phyloP scores from a whole-genome alignment of 768 basidiomycete genomes.

The Phlegmacium glaucopus region DNA sequence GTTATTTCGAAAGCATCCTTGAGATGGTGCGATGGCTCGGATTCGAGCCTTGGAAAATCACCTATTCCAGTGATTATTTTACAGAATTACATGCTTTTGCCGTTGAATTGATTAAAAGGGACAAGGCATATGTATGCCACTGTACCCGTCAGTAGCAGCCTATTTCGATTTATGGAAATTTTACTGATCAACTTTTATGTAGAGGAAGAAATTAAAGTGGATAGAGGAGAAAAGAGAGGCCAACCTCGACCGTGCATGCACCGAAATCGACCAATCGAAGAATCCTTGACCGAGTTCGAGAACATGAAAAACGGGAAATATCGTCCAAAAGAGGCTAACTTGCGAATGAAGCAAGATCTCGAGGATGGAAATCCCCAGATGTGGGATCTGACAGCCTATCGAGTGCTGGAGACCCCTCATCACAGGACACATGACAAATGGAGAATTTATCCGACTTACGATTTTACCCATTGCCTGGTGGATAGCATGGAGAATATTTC shows the following conservation, averaged over 20 bases:
- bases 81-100: constrained; percentile 82
- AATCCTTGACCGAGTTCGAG: constrained; percentile 86
- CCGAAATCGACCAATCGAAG: constrained; percentile 78
- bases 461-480: constrained; percentile 96
- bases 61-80: constrained; percentile 98
- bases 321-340: constrained; percentile 84
- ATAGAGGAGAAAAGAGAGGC: constrained; percentile 83
- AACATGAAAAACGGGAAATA: constrained; percentile 91
- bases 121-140: constrained; percentile 94
- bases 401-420: constrained; percentile 86
- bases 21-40: constrained; percentile 97
- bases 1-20: constrained; percentile 95
- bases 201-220: constrained; percentile 92
- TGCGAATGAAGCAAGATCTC: constrained; percentile 98
- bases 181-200: constrained; percentile 7
- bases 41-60: constrained; percentile 98
- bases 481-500: constrained; percentile 99
- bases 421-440: constrained; percentile 92
- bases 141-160: constrained; percentile 73
- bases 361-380: constrained; percentile 94
- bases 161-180: neutral
- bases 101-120: constrained; percentile 81
- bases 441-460: constrained; percentile 98
- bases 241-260: constrained; percentile 85
- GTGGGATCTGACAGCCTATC: constrained; percentile 99